These are phyloP conservation scores for Carallia pectinifolia DNA, from an alignment of 345 rosid species.

Conservation along the genomic window DNA sequence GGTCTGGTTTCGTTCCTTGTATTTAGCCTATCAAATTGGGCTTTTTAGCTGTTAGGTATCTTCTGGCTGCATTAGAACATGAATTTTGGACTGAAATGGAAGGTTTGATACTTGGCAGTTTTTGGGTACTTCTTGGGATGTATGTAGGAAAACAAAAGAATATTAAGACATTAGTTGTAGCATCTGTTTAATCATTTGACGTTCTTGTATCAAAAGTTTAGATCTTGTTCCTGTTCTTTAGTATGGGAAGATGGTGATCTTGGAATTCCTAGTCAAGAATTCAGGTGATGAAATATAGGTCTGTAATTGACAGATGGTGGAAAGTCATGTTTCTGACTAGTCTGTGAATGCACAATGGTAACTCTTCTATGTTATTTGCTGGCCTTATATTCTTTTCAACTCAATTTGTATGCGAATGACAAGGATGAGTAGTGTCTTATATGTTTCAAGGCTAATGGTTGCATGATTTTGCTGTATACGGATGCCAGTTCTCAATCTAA, in stretches of 20 bases:
- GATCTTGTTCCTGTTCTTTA: constrained; percentile 2
- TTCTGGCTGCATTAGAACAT: neutral
- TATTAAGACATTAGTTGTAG: neutral
- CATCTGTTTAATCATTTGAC: neutral
- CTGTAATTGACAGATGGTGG: neutral
- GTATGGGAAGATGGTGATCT: neutral
- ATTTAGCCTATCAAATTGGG: constrained; percentile 5
- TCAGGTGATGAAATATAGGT: constrained; percentile 6
- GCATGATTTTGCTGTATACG: neutral
- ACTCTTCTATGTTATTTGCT: neutral
- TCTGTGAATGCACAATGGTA: neutral
- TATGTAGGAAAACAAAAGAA: neutral
- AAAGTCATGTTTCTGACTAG: neutral
- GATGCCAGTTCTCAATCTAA: neutral
- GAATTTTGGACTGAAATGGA: constrained; percentile 1
- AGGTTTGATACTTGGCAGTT: neutral
- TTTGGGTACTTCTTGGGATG: neutral
- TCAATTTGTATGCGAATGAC: neutral
- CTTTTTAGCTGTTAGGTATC: neutral
- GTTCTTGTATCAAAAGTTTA: neutral
- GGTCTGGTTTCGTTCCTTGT: constrained; percentile 6
- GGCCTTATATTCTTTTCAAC: neutral
- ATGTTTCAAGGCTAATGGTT: neutral
- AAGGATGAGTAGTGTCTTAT: neutral
- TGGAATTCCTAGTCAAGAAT: neutral